Conservation (phyloP, 2,329 filamentous ascomycete genomes). For the Pseudogymnoascus sp. region DNA sequence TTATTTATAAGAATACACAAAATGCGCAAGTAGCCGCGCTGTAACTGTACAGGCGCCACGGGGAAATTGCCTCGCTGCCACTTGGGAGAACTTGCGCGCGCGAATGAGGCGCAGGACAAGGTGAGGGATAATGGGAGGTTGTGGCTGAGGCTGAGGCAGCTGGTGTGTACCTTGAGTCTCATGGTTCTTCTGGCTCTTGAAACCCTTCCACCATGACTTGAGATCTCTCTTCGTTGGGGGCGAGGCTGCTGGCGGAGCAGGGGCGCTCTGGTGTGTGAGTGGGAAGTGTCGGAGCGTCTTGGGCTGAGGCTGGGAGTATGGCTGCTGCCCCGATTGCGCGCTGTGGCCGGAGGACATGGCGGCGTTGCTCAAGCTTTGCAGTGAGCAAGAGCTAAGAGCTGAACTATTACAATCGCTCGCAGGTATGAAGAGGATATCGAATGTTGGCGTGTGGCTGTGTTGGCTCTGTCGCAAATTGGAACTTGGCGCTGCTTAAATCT, state of each 20-base stretch:
- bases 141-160: not conserved
- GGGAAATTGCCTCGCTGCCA: not conserved
- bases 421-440: not conserved
- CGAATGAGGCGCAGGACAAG: not conserved
- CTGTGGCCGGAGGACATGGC: not conserved
- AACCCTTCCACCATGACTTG: constrained; percentile 95
- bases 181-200: constrained; percentile 61
- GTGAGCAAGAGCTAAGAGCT: not conserved
- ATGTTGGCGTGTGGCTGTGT: not conserved
- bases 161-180: constrained; percentile 47
- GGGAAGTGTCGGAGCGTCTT: not conserved
- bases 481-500: not conserved
- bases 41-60: not conserved
- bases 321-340: not conserved
- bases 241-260: constrained; percentile 42
- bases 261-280: not conserved
- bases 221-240: constrained; percentile 82
- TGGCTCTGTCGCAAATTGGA: not conserved
- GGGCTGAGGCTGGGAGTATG: not conserved
- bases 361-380: constrained; percentile 4
- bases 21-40: not conserved
- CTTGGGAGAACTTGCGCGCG: not conserved
- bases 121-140: not conserved
- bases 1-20: not conserved
- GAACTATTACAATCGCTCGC: not conserved